These are phyloP conservation scores for Chlorella vulgaris DNA, from an alignment of 139 green algal genomes.

Conservation along the genomic window DNA sequence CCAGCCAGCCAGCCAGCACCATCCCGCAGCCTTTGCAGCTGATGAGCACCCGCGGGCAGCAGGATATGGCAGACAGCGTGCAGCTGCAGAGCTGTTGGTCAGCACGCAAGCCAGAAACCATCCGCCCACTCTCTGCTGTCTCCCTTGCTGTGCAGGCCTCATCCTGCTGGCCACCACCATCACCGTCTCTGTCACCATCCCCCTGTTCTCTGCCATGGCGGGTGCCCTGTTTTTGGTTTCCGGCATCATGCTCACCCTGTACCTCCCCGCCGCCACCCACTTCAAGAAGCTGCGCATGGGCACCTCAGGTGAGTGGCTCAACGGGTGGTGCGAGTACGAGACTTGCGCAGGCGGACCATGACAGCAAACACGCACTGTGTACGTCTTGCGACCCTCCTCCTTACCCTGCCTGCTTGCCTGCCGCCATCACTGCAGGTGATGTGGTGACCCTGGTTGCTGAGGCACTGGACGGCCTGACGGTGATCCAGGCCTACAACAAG, in stretches of 20 bases:
- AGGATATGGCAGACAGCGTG: no score
- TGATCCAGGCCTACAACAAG: constrained; percentile 62
- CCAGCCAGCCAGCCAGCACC: no score
- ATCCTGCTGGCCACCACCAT: constrained; percentile 68
- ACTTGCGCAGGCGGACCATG: not conserved
- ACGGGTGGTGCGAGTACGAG: no score
- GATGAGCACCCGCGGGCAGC: no score
- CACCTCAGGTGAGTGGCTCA: constrained; percentile 40
- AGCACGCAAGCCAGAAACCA: no score
- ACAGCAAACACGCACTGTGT: no score
- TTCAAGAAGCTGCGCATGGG: constrained; percentile 61
- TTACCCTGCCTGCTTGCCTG: not conserved
- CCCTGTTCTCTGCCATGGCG: constrained; percentile 59
- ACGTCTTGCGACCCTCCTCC: not conserved
- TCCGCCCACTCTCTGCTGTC: no score
- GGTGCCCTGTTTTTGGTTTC: constrained; percentile 54
- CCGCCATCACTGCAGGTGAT: constrained; percentile 24
- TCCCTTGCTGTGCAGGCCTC: no score
- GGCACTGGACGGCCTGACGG: constrained; percentile 60
- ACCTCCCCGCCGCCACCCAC: constrained; percentile 63
- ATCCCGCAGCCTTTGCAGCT: no score
- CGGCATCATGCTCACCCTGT: constrained; percentile 56
- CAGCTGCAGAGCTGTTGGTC: no score
- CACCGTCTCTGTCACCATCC: constrained; percentile 66
- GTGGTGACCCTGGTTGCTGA: constrained; percentile 67